Conservation (phyloP, 768 basidiomycete species). For the Pisolithus tinctorius region DNA sequence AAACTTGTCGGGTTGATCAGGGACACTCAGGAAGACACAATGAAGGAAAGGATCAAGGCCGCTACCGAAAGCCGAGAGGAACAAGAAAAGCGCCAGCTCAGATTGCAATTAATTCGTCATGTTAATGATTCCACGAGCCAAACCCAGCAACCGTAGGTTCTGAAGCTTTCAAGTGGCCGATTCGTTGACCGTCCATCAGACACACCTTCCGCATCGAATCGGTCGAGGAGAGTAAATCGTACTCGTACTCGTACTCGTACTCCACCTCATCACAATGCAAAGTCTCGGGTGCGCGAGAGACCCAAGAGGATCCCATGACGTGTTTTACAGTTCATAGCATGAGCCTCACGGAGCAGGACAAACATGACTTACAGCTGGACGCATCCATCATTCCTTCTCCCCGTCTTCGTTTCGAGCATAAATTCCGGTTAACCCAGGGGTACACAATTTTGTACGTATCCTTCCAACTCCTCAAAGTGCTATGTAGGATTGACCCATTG, state of each 20-base stretch:
- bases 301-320: conserved; percentile 9
- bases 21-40: conserved; percentile 5
- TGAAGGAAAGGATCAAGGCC: not conserved
- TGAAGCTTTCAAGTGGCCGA: not conserved
- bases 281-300: conserved; percentile 7
- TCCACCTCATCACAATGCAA: not conserved
- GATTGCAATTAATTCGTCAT: conserved; percentile 11
- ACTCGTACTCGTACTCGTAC: not conserved
- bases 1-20: conserved; percentile 7
- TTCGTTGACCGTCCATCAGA: not conserved
- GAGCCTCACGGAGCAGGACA: conserved; percentile 23
- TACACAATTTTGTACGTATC: not conserved
- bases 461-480: not conserved
- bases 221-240: not conserved
- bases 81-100: conserved; percentile 7
- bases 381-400: conserved; percentile 17
- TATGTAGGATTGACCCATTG: not conserved
- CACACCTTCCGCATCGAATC: conserved; percentile 3
- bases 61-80: conserved; percentile 1
- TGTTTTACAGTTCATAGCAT: conserved; percentile 20
- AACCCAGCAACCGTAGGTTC: conserved; percentile 3
- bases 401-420: conserved; percentile 8
- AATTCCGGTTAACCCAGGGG: conserved; percentile 15
- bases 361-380: conserved; percentile 21
- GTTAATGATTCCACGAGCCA: conserved; percentile 12